Percentiles rank a stretch among this genome's conserved stretches.
Conservation (phyloP, 805 yeast genomes). For the Sungouiella thailandica region DNA sequence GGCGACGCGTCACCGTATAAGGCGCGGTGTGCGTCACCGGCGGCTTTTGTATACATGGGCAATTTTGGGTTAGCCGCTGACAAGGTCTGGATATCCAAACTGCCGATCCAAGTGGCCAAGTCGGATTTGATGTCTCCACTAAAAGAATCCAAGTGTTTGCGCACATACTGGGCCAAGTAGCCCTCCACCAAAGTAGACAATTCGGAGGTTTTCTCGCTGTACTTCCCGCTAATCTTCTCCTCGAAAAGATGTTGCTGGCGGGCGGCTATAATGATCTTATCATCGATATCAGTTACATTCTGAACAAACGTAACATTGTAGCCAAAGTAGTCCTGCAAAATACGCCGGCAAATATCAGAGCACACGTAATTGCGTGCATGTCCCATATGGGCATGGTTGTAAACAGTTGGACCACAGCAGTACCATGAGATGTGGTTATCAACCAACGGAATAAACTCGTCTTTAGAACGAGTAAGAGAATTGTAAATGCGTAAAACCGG, state of each 20-base stretch:
- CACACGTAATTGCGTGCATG: constrained; percentile 97
- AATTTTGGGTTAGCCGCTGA: constrained; percentile 70
- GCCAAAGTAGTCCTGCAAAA: constrained; percentile 86
- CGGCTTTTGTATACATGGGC: constrained; percentile 76
- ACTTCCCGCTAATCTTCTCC: constrained; percentile 37
- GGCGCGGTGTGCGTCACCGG: constrained; percentile 46
- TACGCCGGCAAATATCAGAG: constrained; percentile 86
- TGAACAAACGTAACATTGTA: constrained; percentile 85
- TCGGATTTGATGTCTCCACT: constrained; percentile 22
- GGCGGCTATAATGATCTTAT: constrained; percentile 91
- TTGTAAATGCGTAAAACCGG: constrained; percentile 63
- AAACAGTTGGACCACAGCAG: constrained; percentile 98
- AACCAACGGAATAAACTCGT: constrained; percentile 65
- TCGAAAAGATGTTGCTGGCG: constrained; percentile 82
- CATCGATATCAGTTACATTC: constrained; percentile 98
- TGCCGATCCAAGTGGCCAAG: constrained; percentile 48
- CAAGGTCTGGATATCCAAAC: constrained; percentile 46
- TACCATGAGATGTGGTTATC: constrained; percentile 82
- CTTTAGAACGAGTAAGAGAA: constrained; percentile 78
- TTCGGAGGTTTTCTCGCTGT: constrained; percentile 25
- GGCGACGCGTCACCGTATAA: constrained; percentile 19
- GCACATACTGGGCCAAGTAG: constrained; percentile 47
- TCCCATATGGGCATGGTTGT: constrained; percentile 96
- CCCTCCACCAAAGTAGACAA: constrained; percentile 35
- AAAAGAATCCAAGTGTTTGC: constrained; percentile 50